Evolutionary conservation across 2,329 filamentous ascomycete genomes (phyloP).

Genomic region (Phaeosphaeriaceae sp.): DNA sequence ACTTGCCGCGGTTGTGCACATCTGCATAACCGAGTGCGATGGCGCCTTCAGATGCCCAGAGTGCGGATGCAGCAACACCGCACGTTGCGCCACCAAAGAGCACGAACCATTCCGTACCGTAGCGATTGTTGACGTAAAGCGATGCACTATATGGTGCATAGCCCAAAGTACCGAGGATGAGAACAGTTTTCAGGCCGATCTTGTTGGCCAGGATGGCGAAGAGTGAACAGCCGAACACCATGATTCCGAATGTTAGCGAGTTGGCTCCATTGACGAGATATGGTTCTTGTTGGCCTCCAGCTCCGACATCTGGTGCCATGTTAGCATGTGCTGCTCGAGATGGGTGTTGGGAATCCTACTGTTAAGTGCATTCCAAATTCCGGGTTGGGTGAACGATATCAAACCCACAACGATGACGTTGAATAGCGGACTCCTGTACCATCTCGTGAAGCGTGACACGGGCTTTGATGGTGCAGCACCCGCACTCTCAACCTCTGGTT

Average conservation of each 20-base stretch:
- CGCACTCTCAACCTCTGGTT: constrained; percentile 17
- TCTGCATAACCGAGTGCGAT: constrained; percentile 56
- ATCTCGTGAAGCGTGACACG: constrained; percentile 28
- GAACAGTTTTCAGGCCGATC: constrained; percentile 46
- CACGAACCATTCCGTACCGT: constrained; percentile 44
- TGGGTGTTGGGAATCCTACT: constrained; percentile 22
- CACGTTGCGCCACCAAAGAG: constrained; percentile 43
- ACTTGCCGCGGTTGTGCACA: constrained; percentile 55
- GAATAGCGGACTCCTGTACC: constrained; percentile 56
- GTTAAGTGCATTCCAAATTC: constrained; percentile 58
- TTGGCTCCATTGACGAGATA: constrained; percentile 54
- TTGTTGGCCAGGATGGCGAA: constrained; percentile 36
- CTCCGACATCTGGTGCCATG: constrained; percentile 34
- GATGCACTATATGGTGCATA: constrained; percentile 41
- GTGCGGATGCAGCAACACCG: constrained; percentile 46
- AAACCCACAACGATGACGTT: constrained; percentile 56
- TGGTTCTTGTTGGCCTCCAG: constrained; percentile 38
- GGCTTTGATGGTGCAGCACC: constrained; percentile 10
- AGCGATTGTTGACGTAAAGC: constrained; percentile 37
- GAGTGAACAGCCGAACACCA: constrained; percentile 42
- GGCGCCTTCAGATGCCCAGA: constrained; percentile 52
- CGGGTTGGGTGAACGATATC: constrained; percentile 56
- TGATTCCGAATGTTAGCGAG: constrained; percentile 55
- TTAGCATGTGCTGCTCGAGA: background rate
- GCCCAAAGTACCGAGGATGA: constrained; percentile 39